Base-by-base conservation (phyloP, 805 yeast species). In the Saccharomycopsis sp. region DNA sequence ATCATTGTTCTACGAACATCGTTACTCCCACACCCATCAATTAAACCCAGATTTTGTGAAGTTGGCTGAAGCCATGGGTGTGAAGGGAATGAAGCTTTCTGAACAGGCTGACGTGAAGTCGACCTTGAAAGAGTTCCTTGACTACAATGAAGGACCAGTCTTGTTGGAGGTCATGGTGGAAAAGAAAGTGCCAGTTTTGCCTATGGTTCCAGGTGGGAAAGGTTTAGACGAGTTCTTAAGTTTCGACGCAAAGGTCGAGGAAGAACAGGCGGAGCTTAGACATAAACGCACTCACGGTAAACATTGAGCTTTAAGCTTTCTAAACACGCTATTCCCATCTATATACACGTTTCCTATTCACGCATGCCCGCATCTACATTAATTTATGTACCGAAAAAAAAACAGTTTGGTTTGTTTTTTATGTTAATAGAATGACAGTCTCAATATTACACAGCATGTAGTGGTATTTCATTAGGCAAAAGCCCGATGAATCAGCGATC, bases 1-100 rank as follows among this genome's bases (percentile, higher is more conserved):
- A 78, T 87, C 97, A 12, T 77, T 94, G 62, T 94, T 94, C 79
- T 94, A 94, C 75, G 96, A 92, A 73, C 92, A 92, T 75, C 84
- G 99, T 75, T 94, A 89, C 73, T 81, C 97, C n/a, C 98, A 94
- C 75, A 92, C 99, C 23, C 98, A 94, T 75, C 99, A 94, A 77
- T 70, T 80, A 59, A 94, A 94, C 73, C 99, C 99, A 58, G 87
- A 94, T 74, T 94, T 91, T 71, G 82, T 89, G 79, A 89, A 88
- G 73, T 78, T 94, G 57, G 96, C 97, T 20, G 97, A 94, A 54
- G 87, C 97, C 52, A 91, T 92, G 97, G 95, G 95, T 56, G 73
- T 91, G 65, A 83, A 84, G 69, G 97, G 92, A 61, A 81, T 92
- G 65, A 84, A 87, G 72, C 79, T 91, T 51, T 71, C 76, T 56